A percentile compares a stretch with the other conserved stretches of the same genome.
Conservation (phyloP, 352 stramenopile species). For the Globisporangium ultimum region DNA sequence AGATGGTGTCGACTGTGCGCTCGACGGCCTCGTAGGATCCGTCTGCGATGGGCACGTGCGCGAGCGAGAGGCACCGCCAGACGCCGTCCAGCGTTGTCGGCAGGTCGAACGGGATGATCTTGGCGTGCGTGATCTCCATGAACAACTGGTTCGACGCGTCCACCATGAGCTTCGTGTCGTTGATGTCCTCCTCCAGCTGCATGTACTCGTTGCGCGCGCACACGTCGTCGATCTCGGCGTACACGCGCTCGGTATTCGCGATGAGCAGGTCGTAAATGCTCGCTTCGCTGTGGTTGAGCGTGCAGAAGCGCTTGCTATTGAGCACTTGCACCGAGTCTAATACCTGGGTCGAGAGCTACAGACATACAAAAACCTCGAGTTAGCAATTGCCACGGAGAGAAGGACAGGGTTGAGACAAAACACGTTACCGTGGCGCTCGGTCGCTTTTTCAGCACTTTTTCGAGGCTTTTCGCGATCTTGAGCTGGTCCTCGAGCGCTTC, state of each 20-base stretch:
- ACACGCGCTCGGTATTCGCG: constrained; percentile 9
- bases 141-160: constrained; percentile 15
- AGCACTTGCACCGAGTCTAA: constrained; percentile 9
- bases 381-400: too few species aligned
- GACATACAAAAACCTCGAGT: neutral
- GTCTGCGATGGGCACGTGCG: constrained; percentile 11
- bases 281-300: constrained; percentile 8
- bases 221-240: constrained; percentile 11
- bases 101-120: constrained; percentile 14
- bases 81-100: constrained; percentile 10
- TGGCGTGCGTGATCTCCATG: constrained; percentile 15
- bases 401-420: neutral
- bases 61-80: constrained; percentile 12
- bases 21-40: constrained; percentile 20
- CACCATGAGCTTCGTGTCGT: constrained; percentile 12
- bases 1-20: constrained; percentile 19
- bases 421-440: constrained; percentile 7
- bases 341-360: constrained; percentile 12
- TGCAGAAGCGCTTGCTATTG: constrained; percentile 14
- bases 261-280: constrained; percentile 16
- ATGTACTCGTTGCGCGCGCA: constrained; percentile 13
- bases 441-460: constrained; percentile 19
- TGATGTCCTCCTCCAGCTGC: constrained; percentile 13
- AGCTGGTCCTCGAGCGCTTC: constrained; percentile 26
- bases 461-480: constrained; percentile 20